phyloP scores from a whole-genome alignment of 2,329 filamentous ascomycete species.

The Trichoderma oligosporum region DNA sequence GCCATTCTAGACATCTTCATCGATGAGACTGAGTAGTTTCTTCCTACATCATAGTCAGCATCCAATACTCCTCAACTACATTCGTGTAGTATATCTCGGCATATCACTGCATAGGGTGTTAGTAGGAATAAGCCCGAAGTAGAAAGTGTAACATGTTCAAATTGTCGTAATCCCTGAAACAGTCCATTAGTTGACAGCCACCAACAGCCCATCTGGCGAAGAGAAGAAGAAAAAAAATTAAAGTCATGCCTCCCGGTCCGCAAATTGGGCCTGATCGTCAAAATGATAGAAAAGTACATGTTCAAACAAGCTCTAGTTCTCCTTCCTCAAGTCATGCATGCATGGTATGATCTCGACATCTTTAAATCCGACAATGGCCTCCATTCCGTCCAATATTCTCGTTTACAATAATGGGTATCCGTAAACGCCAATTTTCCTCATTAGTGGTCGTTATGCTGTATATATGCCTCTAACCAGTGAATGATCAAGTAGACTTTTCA shows the following conservation, averaged over 20 bases:
- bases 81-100: not conserved
- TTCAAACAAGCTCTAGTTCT: not conserved
- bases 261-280: slow-evolving; percentile 21
- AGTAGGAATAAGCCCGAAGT: not conserved
- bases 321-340: not conserved
- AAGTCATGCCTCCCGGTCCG: not conserved
- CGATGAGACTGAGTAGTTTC: not conserved
- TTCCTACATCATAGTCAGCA: slow-evolving; percentile 6
- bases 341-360: not conserved
- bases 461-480: slow-evolving; percentile 27
- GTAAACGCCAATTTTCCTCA: slow-evolving; percentile 14
- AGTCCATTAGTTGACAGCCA: slow-evolving; percentile 7
- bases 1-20: not conserved
- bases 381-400: slow-evolving; percentile 15
- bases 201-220: not conserved
- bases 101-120: slow-evolving; percentile 28
- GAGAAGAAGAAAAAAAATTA: not conserved
- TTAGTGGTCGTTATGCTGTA: not conserved
- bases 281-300: slow-evolving; percentile 28
- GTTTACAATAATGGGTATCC: slow-evolving; percentile 1
- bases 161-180: slow-evolving; percentile 9
- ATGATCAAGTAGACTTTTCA: slow-evolving; percentile 37
- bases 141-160: slow-evolving; percentile 13
- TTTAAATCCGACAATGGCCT: not conserved
- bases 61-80: not conserved